Evolutionary conservation across 1,284 basidiomycete species (phyloP).

Genomic region (Cystobasidiaceae sp.): DNA sequence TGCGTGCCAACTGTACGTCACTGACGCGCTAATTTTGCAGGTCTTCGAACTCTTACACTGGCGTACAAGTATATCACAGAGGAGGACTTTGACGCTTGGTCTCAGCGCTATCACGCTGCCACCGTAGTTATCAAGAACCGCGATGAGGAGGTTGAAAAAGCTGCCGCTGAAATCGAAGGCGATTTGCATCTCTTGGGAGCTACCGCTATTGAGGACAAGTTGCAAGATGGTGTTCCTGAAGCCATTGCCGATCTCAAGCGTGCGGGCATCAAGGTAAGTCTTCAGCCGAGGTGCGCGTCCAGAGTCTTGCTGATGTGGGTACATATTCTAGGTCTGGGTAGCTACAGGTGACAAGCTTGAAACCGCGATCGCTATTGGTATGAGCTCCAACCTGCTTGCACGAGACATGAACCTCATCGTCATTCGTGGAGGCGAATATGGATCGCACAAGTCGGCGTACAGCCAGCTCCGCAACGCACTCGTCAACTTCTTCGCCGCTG

Average conservation of each 20-base stretch:
- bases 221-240: conserved; percentile 97
- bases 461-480: conserved; percentile 76
- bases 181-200: conserved; percentile 83
- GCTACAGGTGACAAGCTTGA: conserved; percentile 98
- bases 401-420: conserved; percentile 88
- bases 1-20: not conserved
- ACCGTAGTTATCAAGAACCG: conserved; percentile 71
- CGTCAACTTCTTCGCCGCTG: conserved; percentile 82
- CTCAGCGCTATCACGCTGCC: conserved; percentile 72
- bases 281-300: too few species aligned
- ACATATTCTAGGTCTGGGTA: conserved; percentile 66
- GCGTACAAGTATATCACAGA: conserved; percentile 80
- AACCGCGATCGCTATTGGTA: conserved; percentile 94
- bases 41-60: conserved; percentile 83
- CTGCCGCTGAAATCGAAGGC: conserved; percentile 75
- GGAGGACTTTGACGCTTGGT: conserved; percentile 76
- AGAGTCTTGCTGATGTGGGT: not conserved
- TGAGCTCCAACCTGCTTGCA: conserved; percentile 89
- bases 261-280: conserved; percentile 77
- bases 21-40: conserved; percentile 33
- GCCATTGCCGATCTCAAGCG: conserved; percentile 91
- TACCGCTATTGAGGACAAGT: conserved; percentile 93
- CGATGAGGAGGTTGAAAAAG: conserved; percentile 69
- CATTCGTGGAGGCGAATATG: conserved; percentile 67
- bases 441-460: conserved; percentile 62